Conservation (phyloP, 2,329 filamentous ascomycete species). For the Alternaria sp. region DNA sequence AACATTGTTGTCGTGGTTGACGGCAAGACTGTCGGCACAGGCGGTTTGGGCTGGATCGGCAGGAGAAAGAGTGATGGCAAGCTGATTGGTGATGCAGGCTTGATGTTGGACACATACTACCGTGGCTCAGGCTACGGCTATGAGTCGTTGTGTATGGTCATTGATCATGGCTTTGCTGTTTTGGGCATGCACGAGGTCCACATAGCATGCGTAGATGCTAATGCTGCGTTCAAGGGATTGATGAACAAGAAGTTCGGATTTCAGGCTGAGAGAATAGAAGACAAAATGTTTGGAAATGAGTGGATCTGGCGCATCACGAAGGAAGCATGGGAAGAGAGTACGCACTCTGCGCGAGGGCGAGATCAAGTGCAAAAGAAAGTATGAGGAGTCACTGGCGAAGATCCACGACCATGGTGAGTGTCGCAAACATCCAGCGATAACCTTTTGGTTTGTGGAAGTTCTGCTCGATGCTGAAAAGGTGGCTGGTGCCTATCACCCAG, state of each 20-base stretch:
- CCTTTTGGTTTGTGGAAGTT: background rate
- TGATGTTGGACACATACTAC: background rate
- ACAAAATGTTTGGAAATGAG: background rate
- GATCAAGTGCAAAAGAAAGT: background rate
- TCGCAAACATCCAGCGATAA: background rate
- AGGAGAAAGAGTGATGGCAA: background rate
- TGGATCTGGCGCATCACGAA: background rate
- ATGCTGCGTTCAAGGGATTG: background rate
- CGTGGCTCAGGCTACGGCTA: background rate
- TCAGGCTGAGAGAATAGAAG: background rate
- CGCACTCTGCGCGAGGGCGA: background rate
- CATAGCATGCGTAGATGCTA: background rate
- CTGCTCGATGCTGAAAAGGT: background rate
- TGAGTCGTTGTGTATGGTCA: background rate
- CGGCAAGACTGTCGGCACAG: background rate
- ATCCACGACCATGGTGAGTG: background rate
- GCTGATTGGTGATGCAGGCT: background rate
- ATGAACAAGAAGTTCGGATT: background rate
- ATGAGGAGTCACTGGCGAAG: background rate
- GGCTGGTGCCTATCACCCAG: background rate
- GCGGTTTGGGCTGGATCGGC: background rate
- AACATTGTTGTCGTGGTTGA: background rate
- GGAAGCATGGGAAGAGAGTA: background rate
- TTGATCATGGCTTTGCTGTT: slow-evolving; percentile 3
- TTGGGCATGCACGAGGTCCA: slow-evolving; percentile 1